Percentiles rank a stretch among this genome's conserved stretches.
Conservation (phyloP, 2,329 filamentous ascomycete species). For the Fusarium sp. region DNA sequence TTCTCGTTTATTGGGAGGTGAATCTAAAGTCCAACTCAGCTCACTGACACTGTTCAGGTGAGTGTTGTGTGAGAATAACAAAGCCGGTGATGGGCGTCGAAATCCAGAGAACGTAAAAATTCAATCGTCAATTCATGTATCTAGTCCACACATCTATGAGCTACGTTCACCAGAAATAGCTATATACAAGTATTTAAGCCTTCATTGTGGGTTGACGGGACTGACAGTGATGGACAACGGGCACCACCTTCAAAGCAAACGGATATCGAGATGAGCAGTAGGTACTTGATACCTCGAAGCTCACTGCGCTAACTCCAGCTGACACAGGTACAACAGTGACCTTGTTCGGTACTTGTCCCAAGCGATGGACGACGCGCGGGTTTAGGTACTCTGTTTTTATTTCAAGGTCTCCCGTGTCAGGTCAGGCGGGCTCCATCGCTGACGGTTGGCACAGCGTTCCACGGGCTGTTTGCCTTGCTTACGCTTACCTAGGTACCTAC, state of each 20-base stretch:
- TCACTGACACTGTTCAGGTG: neutral
- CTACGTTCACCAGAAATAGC: neutral
- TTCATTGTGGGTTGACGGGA: neutral
- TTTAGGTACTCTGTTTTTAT: neutral
- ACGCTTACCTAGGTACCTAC: slow-evolving; percentile 5
- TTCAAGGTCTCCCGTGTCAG: neutral
- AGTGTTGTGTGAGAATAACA: too few relatives aligned
- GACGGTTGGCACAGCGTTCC: slow-evolving; percentile 16
- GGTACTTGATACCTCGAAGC: neutral
- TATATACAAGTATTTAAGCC: neutral
- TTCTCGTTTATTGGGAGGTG: neutral
- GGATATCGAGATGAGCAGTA: neutral
- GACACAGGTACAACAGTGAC: neutral
- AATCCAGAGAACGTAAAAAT: too few relatives aligned
- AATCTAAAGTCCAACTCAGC: neutral
- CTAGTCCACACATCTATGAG: too few relatives aligned
- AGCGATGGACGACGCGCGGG: fast-evolving
- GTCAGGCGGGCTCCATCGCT: slow-evolving; percentile 31
- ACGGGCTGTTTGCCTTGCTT: slow-evolving; percentile 22
- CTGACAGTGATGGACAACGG: neutral
- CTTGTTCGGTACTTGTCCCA: neutral
- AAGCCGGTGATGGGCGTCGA: too few relatives aligned
- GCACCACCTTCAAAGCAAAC: neutral
- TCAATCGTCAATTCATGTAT: too few relatives aligned
- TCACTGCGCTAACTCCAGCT: neutral